Evolutionary conservation across 495 filamentous ascomycete genomes (phyloP), one percentile per base, ranked within the genome.

Genomic region (Glonium stellatum): DNA sequence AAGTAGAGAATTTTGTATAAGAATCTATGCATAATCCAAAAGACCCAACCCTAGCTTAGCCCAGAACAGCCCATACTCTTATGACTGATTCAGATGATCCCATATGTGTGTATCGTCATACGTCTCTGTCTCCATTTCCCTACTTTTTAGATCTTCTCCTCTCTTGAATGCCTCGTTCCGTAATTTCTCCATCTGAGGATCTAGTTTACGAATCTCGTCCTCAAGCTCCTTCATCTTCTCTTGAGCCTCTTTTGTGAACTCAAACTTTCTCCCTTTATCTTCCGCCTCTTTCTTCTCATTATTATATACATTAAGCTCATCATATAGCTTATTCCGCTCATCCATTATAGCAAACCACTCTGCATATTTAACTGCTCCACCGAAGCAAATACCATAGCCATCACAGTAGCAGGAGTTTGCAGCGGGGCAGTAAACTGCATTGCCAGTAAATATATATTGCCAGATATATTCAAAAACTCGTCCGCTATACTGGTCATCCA

Each of bases 381-480:
- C 86, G 63, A 90, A 90, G 61, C 87, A 90, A 19, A 85, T 73
- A 0, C 86, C 85, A 53, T 83, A 90, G 6, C 81, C 84, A 58
- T 87, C 82, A 65, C 87, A 90, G 48, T 87, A 85, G 68, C 87
- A 90, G 0, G 85, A 70, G 65, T 82, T 79, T 67, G 84, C 79
- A 12, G 74, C 73, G 11, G 84, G 82, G 61, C 87, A 89, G 44
- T 80, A 68, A 1, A 80, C 75, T 9, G 77, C 73, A 35, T 82
- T 58, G 2, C 64, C 60, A 0, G 77, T 78, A 59, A 88, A 87
- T 9, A 87, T 72, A 55, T 78, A 83, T 52, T 84, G 83, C 82
- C 83, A 88, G 5, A 85, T 75, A 68, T 88, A 87, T 71, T 87
- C 85, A 80, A 84, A 85, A 11, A 87, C 77, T 36, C 85, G 79